phyloP scores from a whole-genome alignment of 306 rosid species.

The Castanospermum australe region DNA sequence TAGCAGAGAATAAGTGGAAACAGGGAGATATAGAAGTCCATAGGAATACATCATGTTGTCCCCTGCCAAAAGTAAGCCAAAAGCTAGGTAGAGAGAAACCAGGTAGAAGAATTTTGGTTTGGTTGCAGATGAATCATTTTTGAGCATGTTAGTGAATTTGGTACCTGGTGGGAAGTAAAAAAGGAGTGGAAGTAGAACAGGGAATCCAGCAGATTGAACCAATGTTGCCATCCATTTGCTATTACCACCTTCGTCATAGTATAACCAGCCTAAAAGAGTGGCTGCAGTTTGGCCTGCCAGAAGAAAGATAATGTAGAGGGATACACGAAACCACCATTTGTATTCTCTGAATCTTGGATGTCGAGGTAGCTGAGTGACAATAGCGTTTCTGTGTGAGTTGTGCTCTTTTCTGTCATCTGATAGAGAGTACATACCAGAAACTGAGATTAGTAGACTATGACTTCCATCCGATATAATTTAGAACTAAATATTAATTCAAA shows the following conservation, averaged over 20 bases:
- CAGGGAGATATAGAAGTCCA: conserved; percentile 61
- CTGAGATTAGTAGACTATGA: background rate
- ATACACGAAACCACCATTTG: conserved; percentile 55
- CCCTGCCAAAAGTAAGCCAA: conserved; percentile 43
- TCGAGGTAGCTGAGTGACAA: background rate
- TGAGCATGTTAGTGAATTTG: conserved; percentile 1
- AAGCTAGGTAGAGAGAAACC: conserved; percentile 32
- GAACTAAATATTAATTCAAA: background rate
- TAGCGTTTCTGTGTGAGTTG: background rate
- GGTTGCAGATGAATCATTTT: conserved; percentile 19
- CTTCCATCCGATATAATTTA: background rate
- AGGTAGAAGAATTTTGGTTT: conserved; percentile 24
- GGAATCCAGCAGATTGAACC: conserved; percentile 73
- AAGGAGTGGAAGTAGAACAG: conserved; percentile 49
- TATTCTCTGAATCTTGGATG: conserved; percentile 25
- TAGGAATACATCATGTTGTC: conserved; percentile 59
- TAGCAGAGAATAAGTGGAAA: conserved; percentile 60
- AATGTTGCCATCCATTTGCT: conserved; percentile 76
- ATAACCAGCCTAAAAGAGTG: conserved; percentile 54
- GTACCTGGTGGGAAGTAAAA: conserved; percentile 17
- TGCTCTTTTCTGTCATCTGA: conserved; percentile 33
- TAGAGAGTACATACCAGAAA: background rate
- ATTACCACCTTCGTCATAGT: conserved; percentile 63
- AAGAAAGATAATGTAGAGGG: conserved; percentile 40
- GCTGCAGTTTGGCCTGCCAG: conserved; percentile 59